Evolutionary conservation across 306 rosid species (phyloP).

Genomic region (Vigna nakashimae): DNA sequence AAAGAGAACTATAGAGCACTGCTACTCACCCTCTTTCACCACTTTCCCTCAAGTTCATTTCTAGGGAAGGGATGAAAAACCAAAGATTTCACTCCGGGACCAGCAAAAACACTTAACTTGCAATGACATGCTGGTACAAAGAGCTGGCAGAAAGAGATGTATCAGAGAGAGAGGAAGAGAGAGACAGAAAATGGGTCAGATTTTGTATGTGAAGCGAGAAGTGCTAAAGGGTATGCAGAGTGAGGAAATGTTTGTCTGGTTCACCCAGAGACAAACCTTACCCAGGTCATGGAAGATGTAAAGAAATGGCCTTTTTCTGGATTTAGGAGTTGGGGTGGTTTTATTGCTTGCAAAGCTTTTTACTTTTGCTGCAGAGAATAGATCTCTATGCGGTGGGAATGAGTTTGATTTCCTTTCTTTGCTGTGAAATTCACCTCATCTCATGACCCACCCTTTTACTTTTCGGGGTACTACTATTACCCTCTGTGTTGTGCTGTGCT

Average conservation of each 20-base stretch:
- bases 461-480: constrained; percentile 42
- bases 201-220: neutral
- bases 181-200: constrained; percentile 21
- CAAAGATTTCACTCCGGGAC: constrained; percentile 49
- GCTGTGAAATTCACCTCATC: constrained; percentile 50
- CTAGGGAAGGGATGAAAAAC: constrained; percentile 46
- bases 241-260: constrained; percentile 60
- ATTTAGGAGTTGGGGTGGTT: constrained; percentile 45
- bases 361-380: constrained; percentile 37
- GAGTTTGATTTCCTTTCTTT: constrained; percentile 35
- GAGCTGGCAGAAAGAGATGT: constrained; percentile 61
- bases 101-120: constrained; percentile 36
- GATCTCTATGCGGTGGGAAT: constrained; percentile 50
- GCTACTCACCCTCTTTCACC: constrained; percentile 43
- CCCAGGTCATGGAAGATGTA: constrained; percentile 52
- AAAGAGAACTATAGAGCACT: constrained; percentile 23
- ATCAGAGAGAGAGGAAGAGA: constrained; percentile 42
- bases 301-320: constrained; percentile 41
- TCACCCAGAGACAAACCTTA: constrained; percentile 61
- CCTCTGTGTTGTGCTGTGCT: constrained; percentile 21
- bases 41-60: constrained; percentile 37
- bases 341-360: constrained; percentile 40
- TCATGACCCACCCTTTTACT: constrained; percentile 53
- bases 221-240: constrained; percentile 27
- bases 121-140: constrained; percentile 41